Evolutionary conservation across 2,329 filamentous ascomycete genomes (phyloP), one percentile per base, ranked within the genome.

Genomic region (Penicillium freii): DNA sequence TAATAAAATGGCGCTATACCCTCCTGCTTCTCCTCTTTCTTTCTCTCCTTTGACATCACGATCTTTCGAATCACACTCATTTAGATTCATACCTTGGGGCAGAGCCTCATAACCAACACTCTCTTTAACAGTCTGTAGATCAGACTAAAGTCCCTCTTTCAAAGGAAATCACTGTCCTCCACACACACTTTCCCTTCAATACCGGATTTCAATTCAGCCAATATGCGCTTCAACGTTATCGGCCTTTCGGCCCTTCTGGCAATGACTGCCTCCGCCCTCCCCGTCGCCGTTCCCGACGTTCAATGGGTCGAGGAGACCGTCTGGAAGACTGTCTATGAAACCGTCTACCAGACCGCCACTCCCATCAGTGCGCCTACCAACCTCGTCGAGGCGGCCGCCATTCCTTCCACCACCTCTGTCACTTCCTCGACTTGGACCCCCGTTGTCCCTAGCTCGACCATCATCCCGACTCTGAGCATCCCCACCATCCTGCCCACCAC

Each of bases 191-290:
- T 51, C 46, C 38, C 21, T 42, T 31, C 31, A 51, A 36, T 29
- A 10, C 19, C 53, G 31, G 40, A 51, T 44, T 39, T 15, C 31
- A 33, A 33, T 15, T n/a, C 33, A 52, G 42, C 54, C 54, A 56
- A 56, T 31, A 56, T 56, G 54, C 49, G 34, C 58, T 59, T 62
- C 40, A 40, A 61, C 51, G 33, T 57, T 25, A n/a, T 59, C 51
- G 39, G 29, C 48, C 40, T 59, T 21, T 50, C 60, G 23, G 52
- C 58, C 19, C 25, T 57, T 46, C 38, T 61, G 38, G 58, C 59
- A 25, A 27, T 46, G 10, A 56, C 58, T 36, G 56, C 58, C 45
- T 43, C 48, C 10, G 62, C 60, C 2, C 40, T 56, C 21, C 62
- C 62, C 13, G 47, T 54, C 46, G 51, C 56, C 9, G 17, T 51